phyloP scores from a whole-genome alignment of 345 rosid genomes.

The Theobroma cacao region DNA sequence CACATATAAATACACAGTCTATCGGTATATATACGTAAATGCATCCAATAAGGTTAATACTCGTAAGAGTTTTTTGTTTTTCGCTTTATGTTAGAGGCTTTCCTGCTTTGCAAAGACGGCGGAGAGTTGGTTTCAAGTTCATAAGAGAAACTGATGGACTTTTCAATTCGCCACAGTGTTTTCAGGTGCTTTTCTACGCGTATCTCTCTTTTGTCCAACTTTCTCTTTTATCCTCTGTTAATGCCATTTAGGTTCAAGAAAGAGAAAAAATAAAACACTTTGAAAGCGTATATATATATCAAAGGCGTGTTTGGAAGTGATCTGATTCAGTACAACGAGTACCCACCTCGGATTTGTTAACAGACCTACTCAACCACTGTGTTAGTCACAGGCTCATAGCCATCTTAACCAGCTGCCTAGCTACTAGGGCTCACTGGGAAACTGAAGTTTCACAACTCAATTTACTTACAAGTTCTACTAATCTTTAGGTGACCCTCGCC shows the following conservation, averaged over 20 bases:
- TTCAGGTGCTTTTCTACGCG: conserved; percentile 14
- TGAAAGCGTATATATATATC: no score
- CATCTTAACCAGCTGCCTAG: not conserved
- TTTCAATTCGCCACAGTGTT: conserved; percentile 8
- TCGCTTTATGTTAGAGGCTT: not conserved
- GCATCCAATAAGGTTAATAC: not conserved
- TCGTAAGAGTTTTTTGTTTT: not conserved
- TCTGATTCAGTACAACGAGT: not conserved
- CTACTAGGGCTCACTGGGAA: not conserved
- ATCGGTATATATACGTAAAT: not conserved
- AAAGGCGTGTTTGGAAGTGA: conserved; percentile 1
- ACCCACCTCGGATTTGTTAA: conserved; percentile 9
- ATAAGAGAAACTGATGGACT: conserved; percentile 8
- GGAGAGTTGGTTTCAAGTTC: conserved; percentile 10
- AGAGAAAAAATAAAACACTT: no score
- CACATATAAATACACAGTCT: not conserved
- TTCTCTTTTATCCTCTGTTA: conserved; percentile 1
- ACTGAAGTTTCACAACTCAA: not conserved
- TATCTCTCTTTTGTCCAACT: conserved; percentile 15
- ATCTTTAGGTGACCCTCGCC: not conserved
- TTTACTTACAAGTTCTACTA: no score
- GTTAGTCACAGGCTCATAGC: not conserved
- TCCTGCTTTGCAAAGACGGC: conserved; percentile 29
- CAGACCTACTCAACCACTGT: not conserved
- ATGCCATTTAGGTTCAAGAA: not conserved